Evolutionary conservation across 1,139 yeast species (phyloP).

Genomic region (Yueomyces sp.): DNA sequence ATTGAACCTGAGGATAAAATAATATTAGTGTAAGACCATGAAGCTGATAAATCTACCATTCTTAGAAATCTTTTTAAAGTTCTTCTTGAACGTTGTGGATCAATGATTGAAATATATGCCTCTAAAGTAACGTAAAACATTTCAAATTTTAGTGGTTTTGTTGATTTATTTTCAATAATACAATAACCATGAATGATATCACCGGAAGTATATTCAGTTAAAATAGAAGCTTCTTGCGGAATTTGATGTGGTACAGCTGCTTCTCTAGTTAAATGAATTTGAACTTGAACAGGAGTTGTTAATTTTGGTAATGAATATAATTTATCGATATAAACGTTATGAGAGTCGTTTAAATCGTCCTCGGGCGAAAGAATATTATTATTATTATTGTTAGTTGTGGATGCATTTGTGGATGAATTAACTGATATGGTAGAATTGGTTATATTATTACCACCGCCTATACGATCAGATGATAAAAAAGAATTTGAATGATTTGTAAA

Average conservation of each 20-base stretch:
- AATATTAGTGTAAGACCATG: constrained; percentile 30
- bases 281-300: constrained; percentile 23
- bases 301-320: constrained; percentile 24
- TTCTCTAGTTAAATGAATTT: constrained; percentile 27
- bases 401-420: constrained; percentile 1
- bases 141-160: constrained; percentile 36
- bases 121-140: constrained; percentile 49
- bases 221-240: constrained; percentile 25
- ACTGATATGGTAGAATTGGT: constrained; percentile 1
- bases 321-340: constrained; percentile 25
- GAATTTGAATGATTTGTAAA: constrained; percentile 1
- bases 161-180: constrained; percentile 32
- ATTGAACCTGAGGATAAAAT: constrained; percentile 34
- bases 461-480: background rate
- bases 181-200: constrained; percentile 44
- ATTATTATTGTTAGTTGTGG: background rate
- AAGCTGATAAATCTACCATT: constrained; percentile 33
- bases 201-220: constrained; percentile 41
- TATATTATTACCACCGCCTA: background rate
- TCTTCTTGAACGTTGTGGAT: constrained; percentile 17
- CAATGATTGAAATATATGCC: constrained; percentile 30
- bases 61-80: constrained; percentile 28
- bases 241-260: constrained; percentile 22
- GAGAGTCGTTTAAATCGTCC: constrained; percentile 19
- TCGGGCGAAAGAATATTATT: constrained; percentile 4